phyloP scores from a whole-genome alignment of 78 protist genomes.

The Isochrysis galbana region DNA sequence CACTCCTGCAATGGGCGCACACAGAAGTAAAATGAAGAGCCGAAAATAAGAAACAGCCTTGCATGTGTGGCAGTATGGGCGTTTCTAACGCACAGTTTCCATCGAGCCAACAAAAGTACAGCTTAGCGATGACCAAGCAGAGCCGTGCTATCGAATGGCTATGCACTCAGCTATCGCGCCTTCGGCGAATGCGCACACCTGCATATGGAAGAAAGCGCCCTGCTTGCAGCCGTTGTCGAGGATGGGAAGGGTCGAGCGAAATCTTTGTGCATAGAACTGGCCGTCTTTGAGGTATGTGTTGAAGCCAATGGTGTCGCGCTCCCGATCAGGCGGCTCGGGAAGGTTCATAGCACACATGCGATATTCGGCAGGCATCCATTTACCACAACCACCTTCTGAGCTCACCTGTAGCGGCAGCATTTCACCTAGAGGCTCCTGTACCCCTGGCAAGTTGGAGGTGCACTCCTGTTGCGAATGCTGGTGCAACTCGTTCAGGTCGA shows the following conservation, averaged over 20 bases:
- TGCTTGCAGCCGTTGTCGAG: neutral
- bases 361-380: neutral
- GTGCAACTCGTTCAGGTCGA: neutral
- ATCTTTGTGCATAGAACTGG: neutral
- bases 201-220: slow-evolving; percentile 6
- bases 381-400: neutral
- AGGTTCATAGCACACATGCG: neutral
- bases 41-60: too few relatives aligned
- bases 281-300: neutral
- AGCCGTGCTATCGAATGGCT: too few relatives aligned
- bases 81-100: too few relatives aligned
- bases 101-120: too few relatives aligned
- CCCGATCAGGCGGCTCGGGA: neutral
- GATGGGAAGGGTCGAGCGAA: neutral
- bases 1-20: neutral
- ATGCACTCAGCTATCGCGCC: too few relatives aligned
- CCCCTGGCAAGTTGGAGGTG: neutral
- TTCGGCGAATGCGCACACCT: too few relatives aligned
- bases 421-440: neutral
- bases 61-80: too few relatives aligned
- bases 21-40: neutral
- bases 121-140: too few relatives aligned
- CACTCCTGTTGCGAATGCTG: neutral
- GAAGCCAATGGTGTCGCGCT: neutral
- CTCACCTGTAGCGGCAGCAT: neutral